Evolutionary conservation across 2,329 filamentous ascomycete genomes (phyloP), one percentile per base, ranked within the genome.

Genomic region (Microascus cirrosus): DNA sequence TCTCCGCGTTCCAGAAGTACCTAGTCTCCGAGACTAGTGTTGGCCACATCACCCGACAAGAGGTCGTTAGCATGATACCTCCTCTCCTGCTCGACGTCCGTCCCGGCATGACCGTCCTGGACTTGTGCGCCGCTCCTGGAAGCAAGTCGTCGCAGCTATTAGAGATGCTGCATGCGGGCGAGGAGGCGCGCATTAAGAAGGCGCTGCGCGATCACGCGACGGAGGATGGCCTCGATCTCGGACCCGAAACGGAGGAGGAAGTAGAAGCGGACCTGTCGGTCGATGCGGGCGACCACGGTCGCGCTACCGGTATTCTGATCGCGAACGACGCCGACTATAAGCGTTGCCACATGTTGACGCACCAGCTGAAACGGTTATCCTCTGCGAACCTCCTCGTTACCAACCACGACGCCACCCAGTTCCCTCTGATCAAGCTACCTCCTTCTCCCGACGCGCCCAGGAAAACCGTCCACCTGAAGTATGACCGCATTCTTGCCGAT

Each of bases 51-150:
- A 96, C 89, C 73, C 85, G 94, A 66, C 94, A 99, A 73, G 94
- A 99, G 75, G 87, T 96, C 52, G 94, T 99, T 67, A 96, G 90
- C 76, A 99, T 99, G 94, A 97, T 99, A 62, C 94, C 94, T 28
- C 94, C 94, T 28, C 81, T 97, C 65, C 79, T 97, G 65, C 88
- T 99, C 78, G 92, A 97, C 67, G 80, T 97, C 55, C 84, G 84
- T 64, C 92, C 94, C 4, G 90, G 92, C 57, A 95, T 96, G 86
- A 88, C 87, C 1, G 92, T 96, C 11, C 76, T 99, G 65, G 94
- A 99, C 71, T 86, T 99, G 77, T 99, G 94, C 73, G 94, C 94
- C 60, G 94, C 94, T 1, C 94, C 94, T 1, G 94, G 94, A 60
- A 97, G 93, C 77, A 99, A 99, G 78, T 92, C 94, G 13, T 90